Conservation (phyloP, 768 basidiomycete species). For the Lentinula boryana region DNA sequence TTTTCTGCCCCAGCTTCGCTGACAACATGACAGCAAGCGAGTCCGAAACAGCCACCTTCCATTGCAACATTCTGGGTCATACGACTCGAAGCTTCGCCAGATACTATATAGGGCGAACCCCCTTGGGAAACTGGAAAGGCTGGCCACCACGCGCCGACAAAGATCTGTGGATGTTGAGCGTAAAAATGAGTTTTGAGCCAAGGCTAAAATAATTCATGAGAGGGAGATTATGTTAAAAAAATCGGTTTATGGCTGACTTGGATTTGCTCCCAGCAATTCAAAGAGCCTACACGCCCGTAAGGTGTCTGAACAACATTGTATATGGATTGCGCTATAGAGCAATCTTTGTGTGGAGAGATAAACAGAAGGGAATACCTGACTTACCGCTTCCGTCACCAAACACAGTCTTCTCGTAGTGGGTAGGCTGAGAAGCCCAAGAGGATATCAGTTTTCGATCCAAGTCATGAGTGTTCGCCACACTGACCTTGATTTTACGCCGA, state of each 20-base stretch:
- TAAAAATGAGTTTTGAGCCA: conserved; percentile 24
- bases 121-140: conserved; percentile 19
- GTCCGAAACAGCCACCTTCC: conserved; percentile 24
- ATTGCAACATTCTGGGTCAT: conserved; percentile 24
- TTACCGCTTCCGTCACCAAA: conserved; percentile 25
- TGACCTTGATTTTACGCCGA: conserved; percentile 24
- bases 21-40: conserved; percentile 22
- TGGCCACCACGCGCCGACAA: conserved; percentile 25
- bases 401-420: conserved; percentile 24
- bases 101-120: conserved; percentile 22
- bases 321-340: conserved; percentile 20
- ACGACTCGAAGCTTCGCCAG: conserved; percentile 21
- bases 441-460: background rate
- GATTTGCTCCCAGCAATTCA: conserved; percentile 27
- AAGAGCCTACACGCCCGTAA: conserved; percentile 19
- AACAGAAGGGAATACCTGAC: background rate
- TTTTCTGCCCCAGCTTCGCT: conserved; percentile 20
- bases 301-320: conserved; percentile 23
- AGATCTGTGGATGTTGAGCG: conserved; percentile 24
- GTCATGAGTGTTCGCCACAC: background rate
- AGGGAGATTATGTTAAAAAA: background rate
- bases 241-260: conserved; percentile 10
- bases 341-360: background rate
- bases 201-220: conserved; percentile 14
- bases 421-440: conserved; percentile 17